Evolutionary conservation across 768 basidiomycete genomes (phyloP), one percentile per base, ranked within the genome.

Genomic region (Suillus ampliporus): DNA sequence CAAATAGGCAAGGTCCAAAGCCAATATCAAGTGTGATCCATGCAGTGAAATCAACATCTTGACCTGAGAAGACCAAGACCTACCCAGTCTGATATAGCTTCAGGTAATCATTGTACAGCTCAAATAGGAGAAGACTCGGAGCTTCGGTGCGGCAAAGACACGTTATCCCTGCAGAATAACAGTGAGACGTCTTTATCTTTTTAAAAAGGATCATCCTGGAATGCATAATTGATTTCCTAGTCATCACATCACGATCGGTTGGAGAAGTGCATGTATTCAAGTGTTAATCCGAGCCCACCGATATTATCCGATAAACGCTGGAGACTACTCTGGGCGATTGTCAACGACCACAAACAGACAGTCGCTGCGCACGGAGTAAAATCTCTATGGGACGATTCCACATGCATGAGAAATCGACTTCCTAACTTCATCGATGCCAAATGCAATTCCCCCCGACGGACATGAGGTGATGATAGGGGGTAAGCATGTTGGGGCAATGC

Each of bases 401-500:
- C 89, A 90, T 17, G 84, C 88, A 43, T 87, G 82, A 11, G 76
- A 73, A 21, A 92, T 88, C 67, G 84, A 89, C 69, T 74, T 72
- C 68, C 88, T 80, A 26, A 89, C 73, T 28, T 79, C 73, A 28
- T 86, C 84, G 11, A 90, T 79, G 0, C 90, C 90, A 67, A 85
- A 84, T 2, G 78, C 74, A 0, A 80, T 79, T 76, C 83, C 86
- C 80, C 61, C 77, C 70, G 21, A 79, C 71, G 62, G 84, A 80
- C 68, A 75, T 21, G 73, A 71, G 4, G 89, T 88, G 62, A 91
- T 71, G 54, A 92, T 84, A 0, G 89, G 86, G 0, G 87, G 84
- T 53, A 92, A 74, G 69, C 89, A 92, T 4, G 86, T 80, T 7
- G 90, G 88, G 8, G 81, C 78, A 1, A 71, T 68, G 34, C 82